Conservation (phyloP, 2,329 filamentous ascomycete genomes). For the Teratosphaeria nubilosa region DNA sequence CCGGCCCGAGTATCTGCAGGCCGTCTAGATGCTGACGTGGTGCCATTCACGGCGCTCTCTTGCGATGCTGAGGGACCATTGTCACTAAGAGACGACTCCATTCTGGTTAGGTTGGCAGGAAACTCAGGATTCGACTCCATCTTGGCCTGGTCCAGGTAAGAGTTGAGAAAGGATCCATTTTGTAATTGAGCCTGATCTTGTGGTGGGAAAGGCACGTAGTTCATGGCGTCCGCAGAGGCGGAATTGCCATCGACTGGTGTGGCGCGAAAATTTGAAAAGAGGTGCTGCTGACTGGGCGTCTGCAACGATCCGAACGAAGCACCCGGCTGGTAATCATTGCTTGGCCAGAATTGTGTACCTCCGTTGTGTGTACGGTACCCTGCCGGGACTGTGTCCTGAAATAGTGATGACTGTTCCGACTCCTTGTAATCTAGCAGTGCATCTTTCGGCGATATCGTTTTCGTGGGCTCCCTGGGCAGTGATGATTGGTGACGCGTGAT, state of each 20-base stretch:
- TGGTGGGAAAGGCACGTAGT: slow-evolving; percentile 20
- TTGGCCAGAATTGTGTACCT: slow-evolving; percentile 32
- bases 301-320: slow-evolving; percentile 34
- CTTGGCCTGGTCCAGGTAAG: slow-evolving; percentile 19
- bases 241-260: slow-evolving; percentile 24
- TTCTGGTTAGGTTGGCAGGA: slow-evolving; percentile 48
- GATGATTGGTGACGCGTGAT: slow-evolving; percentile 21
- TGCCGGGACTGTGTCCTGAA: slow-evolving; percentile 44
- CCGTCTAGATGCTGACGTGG: slow-evolving; percentile 30
- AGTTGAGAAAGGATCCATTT: slow-evolving; percentile 15
- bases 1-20: slow-evolving; percentile 61
- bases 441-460: slow-evolving; percentile 92
- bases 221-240: slow-evolving; percentile 22
- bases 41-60: slow-evolving; percentile 26
- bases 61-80: slow-evolving; percentile 34
- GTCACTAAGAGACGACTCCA: slow-evolving; percentile 53
- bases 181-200: slow-evolving; percentile 12
- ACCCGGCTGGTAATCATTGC: slow-evolving; percentile 31
- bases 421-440: slow-evolving; percentile 79
- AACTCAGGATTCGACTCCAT: slow-evolving; percentile 42
- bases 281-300: slow-evolving; percentile 26
- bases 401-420: slow-evolving; percentile 62
- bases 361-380: slow-evolving; percentile 26
- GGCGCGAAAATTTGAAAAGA: slow-evolving; percentile 39
- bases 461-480: slow-evolving; percentile 38